phyloP scores from a whole-genome alignment of 192 early-diverging fungal species.

The Chytriomyces confervae region DNA sequence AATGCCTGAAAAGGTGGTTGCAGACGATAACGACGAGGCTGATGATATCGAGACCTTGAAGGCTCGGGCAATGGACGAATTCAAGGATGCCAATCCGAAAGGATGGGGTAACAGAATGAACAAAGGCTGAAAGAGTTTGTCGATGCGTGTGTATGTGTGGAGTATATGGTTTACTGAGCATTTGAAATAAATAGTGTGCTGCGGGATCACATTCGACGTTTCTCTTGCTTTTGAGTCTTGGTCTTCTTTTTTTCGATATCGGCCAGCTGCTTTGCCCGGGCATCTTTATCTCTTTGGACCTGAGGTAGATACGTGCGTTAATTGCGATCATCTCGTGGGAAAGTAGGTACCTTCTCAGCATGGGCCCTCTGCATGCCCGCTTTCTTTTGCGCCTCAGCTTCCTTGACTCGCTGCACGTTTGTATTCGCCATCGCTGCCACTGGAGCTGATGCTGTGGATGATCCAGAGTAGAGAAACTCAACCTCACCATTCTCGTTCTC shows the following conservation, averaged over 20 bases:
- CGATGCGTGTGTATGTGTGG: too few species aligned
- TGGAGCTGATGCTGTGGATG: background rate
- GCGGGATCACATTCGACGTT: conserved; percentile 46
- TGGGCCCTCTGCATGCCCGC: conserved; percentile 26
- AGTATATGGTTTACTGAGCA: too few species aligned
- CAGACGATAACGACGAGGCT: conserved; percentile 80
- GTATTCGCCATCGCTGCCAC: conserved; percentile 48
- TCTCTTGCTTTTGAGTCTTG: conserved; percentile 53
- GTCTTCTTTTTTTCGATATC: conserved; percentile 55
- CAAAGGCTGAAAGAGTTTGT: conserved; percentile 37
- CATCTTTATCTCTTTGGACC: conserved; percentile 40
- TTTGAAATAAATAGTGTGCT: background rate
- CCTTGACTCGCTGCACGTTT: conserved; percentile 65
- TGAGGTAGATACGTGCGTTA: background rate
- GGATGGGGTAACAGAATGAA: conserved; percentile 62
- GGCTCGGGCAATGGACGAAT: conserved; percentile 87
- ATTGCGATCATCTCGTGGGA: background rate
- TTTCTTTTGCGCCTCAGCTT: conserved; percentile 53
- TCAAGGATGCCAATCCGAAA: conserved; percentile 65
- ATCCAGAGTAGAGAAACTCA: conserved; percentile 63
- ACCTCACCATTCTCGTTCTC: conserved; percentile 66
- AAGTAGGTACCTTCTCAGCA: conserved; percentile 5
- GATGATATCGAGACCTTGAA: conserved; percentile 88
- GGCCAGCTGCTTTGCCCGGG: conserved; percentile 48
- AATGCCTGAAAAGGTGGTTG: conserved; percentile 73